These are phyloP conservation scores for Francoa sonchifolia DNA, from an alignment of 441 rosid species.

Conservation along the genomic window DNA sequence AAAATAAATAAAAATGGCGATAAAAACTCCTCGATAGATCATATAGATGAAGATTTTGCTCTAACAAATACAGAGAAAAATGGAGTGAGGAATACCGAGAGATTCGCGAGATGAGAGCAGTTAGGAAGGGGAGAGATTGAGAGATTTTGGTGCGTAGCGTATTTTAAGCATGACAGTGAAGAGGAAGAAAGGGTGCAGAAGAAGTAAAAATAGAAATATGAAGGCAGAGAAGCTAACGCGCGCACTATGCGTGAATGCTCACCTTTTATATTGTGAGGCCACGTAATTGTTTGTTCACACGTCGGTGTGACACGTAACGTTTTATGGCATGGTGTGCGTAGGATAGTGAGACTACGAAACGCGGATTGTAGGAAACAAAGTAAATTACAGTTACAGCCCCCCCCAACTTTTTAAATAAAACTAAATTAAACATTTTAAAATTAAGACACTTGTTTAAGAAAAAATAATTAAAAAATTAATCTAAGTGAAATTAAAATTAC, in stretches of 20 bases:
- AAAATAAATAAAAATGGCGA: too few species aligned
- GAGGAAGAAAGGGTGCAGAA: slow-evolving; percentile 15
- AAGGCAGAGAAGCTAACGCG: slow-evolving; percentile 7
- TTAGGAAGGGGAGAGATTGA: neutral
- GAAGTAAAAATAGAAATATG: neutral
- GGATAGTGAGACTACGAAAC: too few species aligned
- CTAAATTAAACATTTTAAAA: too few species aligned
- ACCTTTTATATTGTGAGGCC: slow-evolving; percentile 10
- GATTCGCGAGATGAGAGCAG: neutral
- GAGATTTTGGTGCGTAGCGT: neutral
- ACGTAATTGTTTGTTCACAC: slow-evolving; percentile 11
- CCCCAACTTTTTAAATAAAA: too few species aligned
- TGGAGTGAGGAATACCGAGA: slow-evolving; percentile 2
- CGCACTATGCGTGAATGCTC: slow-evolving; percentile 14
- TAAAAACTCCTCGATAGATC: too few species aligned
- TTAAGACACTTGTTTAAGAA: too few species aligned
- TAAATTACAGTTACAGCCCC: too few species aligned
- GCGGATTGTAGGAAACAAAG: too few species aligned
- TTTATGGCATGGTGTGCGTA: too few species aligned
- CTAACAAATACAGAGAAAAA: neutral
- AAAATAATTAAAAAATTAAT: too few species aligned
- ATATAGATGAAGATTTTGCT: neutral
- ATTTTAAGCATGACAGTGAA: slow-evolving; percentile 5
- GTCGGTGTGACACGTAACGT: slow-evolving; percentile 20
- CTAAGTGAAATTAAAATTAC: too few species aligned